These are phyloP conservation scores for Fusarium siculi DNA, from an alignment of 2,329 filamentous ascomycete genomes.

Conservation along the genomic window DNA sequence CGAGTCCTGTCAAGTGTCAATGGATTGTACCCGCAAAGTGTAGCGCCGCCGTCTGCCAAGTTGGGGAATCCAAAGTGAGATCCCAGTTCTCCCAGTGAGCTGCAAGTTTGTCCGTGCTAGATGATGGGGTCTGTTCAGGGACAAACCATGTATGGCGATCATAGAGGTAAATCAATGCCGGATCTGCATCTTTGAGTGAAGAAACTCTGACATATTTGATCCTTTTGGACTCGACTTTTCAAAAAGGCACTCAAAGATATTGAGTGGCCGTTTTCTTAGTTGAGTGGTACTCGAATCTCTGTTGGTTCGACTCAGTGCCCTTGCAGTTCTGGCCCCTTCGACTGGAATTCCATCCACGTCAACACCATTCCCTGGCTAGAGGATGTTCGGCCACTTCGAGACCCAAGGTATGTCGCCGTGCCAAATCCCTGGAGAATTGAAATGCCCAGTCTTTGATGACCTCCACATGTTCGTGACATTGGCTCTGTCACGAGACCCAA, in stretches of 20 bases:
- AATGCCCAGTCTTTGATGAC: background rate
- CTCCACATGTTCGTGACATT: background rate
- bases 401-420: background rate
- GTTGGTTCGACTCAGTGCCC: background rate
- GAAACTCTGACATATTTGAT: background rate
- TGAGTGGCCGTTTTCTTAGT: background rate
- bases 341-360: conserved; percentile 24
- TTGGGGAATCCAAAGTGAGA: background rate
- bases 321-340: conserved; percentile 26
- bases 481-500: background rate
- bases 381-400: background rate
- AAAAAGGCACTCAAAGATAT: background rate
- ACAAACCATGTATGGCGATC: background rate
- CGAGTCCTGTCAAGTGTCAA: conserved; percentile 28
- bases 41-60: conserved; percentile 16
- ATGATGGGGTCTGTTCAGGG: background rate
- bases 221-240: background rate
- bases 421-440: background rate
- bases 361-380: conserved; percentile 4
- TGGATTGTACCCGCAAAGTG: background rate
- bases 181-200: background rate
- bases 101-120: background rate
- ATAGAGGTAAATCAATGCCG: background rate
- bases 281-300: background rate
- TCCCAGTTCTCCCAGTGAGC: background rate